phyloP scores from a whole-genome alignment of 2,329 filamentous ascomycete genomes.

The Aureobasidium sp. region DNA sequence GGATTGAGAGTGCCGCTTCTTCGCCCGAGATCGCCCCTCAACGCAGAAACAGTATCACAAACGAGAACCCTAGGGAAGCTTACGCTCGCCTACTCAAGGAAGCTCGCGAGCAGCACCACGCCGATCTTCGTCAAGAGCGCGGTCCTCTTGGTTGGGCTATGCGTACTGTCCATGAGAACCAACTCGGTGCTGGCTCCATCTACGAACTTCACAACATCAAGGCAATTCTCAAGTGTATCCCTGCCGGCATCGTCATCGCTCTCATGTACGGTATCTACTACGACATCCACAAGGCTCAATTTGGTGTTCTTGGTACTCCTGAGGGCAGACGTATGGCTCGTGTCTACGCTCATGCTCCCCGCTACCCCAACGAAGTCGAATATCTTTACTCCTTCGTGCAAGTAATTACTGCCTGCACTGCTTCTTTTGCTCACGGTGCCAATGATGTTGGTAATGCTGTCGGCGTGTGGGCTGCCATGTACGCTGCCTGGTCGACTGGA shows the following conservation, averaged over 20 bases:
- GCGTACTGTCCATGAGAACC: constrained; percentile 67
- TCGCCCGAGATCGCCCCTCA: neutral
- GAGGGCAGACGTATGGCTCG: constrained; percentile 63
- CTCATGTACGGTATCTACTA: constrained; percentile 70
- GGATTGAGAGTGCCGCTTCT: neutral
- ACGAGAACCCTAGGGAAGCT: neutral
- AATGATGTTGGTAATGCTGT: constrained; percentile 61
- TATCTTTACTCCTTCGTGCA: constrained; percentile 51
- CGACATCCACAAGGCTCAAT: constrained; percentile 72
- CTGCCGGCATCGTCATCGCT: constrained; percentile 57
- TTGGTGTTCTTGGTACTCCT: constrained; percentile 62
- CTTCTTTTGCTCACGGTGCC: constrained; percentile 64
- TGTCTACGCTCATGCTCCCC: constrained; percentile 48
- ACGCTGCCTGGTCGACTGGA: constrained; percentile 50
- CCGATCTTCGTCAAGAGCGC: constrained; percentile 38
- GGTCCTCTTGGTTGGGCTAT: constrained; percentile 79
- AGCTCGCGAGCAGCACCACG: constrained; percentile 52
- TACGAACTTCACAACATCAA: constrained; percentile 68
- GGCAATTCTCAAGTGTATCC: constrained; percentile 56
- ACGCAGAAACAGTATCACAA: constrained; percentile 1
- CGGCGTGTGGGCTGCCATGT: constrained; percentile 58
- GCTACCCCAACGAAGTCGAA: constrained; percentile 57
- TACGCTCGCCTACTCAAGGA: constrained; percentile 1
- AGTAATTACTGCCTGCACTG: constrained; percentile 54
- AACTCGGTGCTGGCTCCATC: constrained; percentile 62